phyloP scores from a whole-genome alignment of 2,329 filamentous ascomycete genomes.

The Fusarium siculi region DNA sequence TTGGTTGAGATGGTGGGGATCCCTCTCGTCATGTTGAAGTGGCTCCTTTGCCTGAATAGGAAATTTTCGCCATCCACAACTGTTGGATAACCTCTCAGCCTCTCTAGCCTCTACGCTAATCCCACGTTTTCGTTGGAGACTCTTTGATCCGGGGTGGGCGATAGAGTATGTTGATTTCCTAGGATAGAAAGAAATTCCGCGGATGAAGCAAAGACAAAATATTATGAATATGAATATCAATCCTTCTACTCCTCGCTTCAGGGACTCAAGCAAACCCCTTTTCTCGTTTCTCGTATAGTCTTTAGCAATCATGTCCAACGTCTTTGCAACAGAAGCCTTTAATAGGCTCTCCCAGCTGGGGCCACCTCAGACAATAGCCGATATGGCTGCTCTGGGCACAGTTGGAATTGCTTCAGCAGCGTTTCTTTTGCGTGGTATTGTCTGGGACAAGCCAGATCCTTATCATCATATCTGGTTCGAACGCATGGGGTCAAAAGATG shows the following conservation, averaged over 20 bases:
- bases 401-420: conserved; percentile 39
- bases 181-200: not conserved
- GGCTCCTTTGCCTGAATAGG: conserved; percentile 1
- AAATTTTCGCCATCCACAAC: no score
- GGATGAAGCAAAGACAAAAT: not conserved
- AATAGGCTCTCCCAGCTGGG: conserved; percentile 34
- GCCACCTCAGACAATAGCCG: conserved; percentile 36
- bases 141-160: not conserved
- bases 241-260: not conserved
- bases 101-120: no score
- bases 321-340: conserved; percentile 35
- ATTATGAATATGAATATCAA: conserved; percentile 23
- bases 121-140: not conserved
- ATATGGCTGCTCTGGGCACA: conserved; percentile 42
- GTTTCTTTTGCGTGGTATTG: conserved; percentile 55
- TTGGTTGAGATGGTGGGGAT: no score
- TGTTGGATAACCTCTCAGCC: no score
- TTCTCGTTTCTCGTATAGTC: not conserved
- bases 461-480: conserved; percentile 60
- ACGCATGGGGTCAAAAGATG: conserved; percentile 53
- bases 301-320: conserved; percentile 28
- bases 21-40: not conserved
- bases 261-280: not conserved
- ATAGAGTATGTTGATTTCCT: not conserved
- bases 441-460: conserved; percentile 62